Base-by-base conservation (phyloP, 169 alveolate species). In the Plasmodium vinckei region DNA sequence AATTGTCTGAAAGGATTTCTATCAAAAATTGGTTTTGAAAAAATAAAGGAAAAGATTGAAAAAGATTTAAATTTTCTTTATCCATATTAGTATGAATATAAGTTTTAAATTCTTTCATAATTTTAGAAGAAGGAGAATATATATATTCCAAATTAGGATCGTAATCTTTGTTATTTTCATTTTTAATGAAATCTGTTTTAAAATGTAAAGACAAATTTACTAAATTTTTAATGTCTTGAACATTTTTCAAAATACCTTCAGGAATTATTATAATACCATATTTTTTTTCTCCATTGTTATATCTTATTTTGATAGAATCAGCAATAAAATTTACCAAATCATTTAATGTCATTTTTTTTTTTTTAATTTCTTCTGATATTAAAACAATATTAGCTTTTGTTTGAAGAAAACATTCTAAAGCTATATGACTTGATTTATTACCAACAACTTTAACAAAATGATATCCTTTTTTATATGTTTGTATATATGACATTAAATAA, bases 391-490 rank as follows among this genome's bases (percentile, higher is more conserved):
- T 97, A 33, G 98, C 97, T 73, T 96, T 95, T 10, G 99, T 96
- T 73, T 96, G 96, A 53, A 98, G 87, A 47, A 98, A 98, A 63
- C 97, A 96, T 92, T 98, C 99, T 53, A 98, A 87, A 19, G 99
- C 98, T 67, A 98, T 95, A 91, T 97, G 98, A 59, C 98, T 96
- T 1, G 99, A 99, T 39, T 97, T 92, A 21, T 99, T 95, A 2
- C 99, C 99, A 98, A 98, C 96, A 21, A 98, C 94, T 65, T 98
- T 95, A 57, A 97, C 97, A 69, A 98, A 96, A 88, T 98, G 98
- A 95, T 97, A 98, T 82, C 95, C 96, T 67, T 91, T 94, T 79
- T 93, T 94, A 3, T 96, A 90, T 17, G 97, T 94, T 54, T 94
- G 88, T 19, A 96, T 95, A 69, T 96, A 98, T 49, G 94, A 88